Percentiles rank a stretch among this genome's conserved stretches.
phyloP scores from a whole-genome alignment of 2,329 filamentous ascomycete species.

The Talaromyces sp. region DNA sequence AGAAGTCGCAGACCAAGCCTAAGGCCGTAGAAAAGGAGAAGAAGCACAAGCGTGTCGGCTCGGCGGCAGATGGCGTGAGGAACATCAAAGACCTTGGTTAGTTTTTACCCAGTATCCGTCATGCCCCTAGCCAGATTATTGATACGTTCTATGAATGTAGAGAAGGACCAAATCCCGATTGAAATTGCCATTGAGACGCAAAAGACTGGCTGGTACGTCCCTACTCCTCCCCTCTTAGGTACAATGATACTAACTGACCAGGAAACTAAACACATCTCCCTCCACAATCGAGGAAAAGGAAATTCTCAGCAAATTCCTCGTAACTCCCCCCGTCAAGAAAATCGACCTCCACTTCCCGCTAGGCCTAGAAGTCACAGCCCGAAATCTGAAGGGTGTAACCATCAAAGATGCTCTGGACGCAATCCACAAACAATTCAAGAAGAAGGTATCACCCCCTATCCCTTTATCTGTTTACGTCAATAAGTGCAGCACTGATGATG shows the following conservation, averaged over 20 bases:
- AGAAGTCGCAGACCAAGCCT: slow-evolving; percentile 52
- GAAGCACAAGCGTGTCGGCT: slow-evolving; percentile 69
- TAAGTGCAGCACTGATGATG: neutral
- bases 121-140: neutral
- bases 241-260: too few relatives aligned
- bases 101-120: slow-evolving; percentile 29
- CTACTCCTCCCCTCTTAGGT: too few relatives aligned
- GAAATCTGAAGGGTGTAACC: slow-evolving; percentile 90
- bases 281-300: slow-evolving; percentile 76
- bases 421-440: slow-evolving; percentile 95
- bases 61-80: slow-evolving; percentile 67
- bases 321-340: slow-evolving; percentile 81
- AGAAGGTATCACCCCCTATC: slow-evolving; percentile 62
- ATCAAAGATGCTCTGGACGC: slow-evolving; percentile 96
- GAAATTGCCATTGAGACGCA: slow-evolving; percentile 78
- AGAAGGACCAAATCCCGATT: slow-evolving; percentile 69
- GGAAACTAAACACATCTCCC: slow-evolving; percentile 91
- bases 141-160: slow-evolving; percentile 45
- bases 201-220: slow-evolving; percentile 78
- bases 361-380: slow-evolving; percentile 80
- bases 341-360: slow-evolving; percentile 90
- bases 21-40: slow-evolving; percentile 39
- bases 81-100: slow-evolving; percentile 85
- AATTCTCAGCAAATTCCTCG: slow-evolving; percentile 75
- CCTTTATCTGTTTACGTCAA: too few relatives aligned